phyloP scores from a whole-genome alignment of 1,284 basidiomycete genomes.

The Malassezia psittaci region DNA sequence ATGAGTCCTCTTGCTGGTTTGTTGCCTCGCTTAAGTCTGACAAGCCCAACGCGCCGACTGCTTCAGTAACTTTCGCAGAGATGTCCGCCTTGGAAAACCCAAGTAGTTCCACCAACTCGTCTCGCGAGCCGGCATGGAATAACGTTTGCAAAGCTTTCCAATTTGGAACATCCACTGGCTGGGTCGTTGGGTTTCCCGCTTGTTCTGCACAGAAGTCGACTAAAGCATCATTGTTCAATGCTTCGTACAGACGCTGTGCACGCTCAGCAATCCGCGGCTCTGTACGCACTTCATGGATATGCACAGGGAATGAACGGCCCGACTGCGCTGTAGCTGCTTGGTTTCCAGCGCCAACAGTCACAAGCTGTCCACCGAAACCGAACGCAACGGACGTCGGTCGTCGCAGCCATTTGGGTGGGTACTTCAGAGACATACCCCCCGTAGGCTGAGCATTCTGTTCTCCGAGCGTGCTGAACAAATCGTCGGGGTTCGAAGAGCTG shows the following conservation, averaged over 20 bases:
- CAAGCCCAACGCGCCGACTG: slow-evolving; percentile 59
- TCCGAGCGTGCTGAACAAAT: slow-evolving; percentile 64
- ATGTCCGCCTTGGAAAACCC: slow-evolving; percentile 88
- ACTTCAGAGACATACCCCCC: slow-evolving; percentile 49
- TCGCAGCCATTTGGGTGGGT: slow-evolving; percentile 90
- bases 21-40: slow-evolving; percentile 1
- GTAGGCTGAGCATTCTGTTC: slow-evolving; percentile 49
- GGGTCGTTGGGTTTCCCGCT: slow-evolving; percentile 40
- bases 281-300: slow-evolving; percentile 53
- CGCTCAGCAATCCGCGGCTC: slow-evolving; percentile 69
- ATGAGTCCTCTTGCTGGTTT: slow-evolving; percentile 4
- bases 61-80: slow-evolving; percentile 66
- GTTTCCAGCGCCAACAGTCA: slow-evolving; percentile 55
- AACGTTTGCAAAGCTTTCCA: slow-evolving; percentile 85
- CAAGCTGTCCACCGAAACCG: slow-evolving; percentile 83
- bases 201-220: slow-evolving; percentile 41
- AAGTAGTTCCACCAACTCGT: slow-evolving; percentile 79
- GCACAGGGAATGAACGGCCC: slow-evolving; percentile 45
- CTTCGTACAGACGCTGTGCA: slow-evolving; percentile 62
- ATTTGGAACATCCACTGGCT: slow-evolving; percentile 49
- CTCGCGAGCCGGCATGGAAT: slow-evolving; percentile 76
- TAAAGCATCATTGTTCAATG: slow-evolving; percentile 54
- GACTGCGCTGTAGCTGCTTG: slow-evolving; percentile 51
- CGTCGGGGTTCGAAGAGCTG: slow-evolving; percentile 51
- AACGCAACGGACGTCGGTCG: slow-evolving; percentile 73